Percentiles rank a stretch among this genome's conserved stretches.
These are phyloP conservation scores for Pythium rhizo-oryzae DNA, from an alignment of 352 stramenopile genomes.

Conservation along the genomic window DNA sequence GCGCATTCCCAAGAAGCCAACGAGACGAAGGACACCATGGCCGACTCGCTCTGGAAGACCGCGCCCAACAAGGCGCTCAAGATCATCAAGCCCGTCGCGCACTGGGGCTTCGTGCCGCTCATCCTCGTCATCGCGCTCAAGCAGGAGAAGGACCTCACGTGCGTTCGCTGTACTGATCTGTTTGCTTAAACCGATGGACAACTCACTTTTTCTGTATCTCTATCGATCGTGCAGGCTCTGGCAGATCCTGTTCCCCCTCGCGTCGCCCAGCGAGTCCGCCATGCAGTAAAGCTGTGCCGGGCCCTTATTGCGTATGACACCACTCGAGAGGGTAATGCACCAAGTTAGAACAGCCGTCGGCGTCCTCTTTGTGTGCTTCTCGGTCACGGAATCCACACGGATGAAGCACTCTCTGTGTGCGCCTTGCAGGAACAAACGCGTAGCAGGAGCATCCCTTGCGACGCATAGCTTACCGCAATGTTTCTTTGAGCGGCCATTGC, in stretches of 20 bases:
- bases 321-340: neutral
- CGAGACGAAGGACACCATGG: constrained; percentile 21
- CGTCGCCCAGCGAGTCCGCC: constrained; percentile 59
- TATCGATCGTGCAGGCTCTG: constrained; percentile 42
- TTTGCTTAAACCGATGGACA: neutral
- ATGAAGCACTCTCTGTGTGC: too few relatives aligned
- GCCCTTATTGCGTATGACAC: neutral
- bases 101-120: constrained; percentile 81
- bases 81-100: constrained; percentile 83
- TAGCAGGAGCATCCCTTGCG: too few relatives aligned
- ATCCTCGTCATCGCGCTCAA: constrained; percentile 81
- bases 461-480: too few relatives aligned
- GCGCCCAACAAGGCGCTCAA: constrained; percentile 78
- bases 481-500: too few relatives aligned
- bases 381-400: too few relatives aligned
- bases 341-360: neutral
- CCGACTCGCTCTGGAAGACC: constrained; percentile 78
- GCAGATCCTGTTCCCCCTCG: constrained; percentile 79
- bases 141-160: constrained; percentile 79
- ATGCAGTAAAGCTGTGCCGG: constrained; percentile 24
- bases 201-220: constrained; percentile 7
- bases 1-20: constrained; percentile 5
- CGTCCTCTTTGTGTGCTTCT: neutral
- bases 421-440: too few relatives aligned
- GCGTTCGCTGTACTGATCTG: constrained; percentile 20